These are phyloP conservation scores for Canavalia ensiformis DNA, from an alignment of 306 rosid genomes.

Conservation along the genomic window DNA sequence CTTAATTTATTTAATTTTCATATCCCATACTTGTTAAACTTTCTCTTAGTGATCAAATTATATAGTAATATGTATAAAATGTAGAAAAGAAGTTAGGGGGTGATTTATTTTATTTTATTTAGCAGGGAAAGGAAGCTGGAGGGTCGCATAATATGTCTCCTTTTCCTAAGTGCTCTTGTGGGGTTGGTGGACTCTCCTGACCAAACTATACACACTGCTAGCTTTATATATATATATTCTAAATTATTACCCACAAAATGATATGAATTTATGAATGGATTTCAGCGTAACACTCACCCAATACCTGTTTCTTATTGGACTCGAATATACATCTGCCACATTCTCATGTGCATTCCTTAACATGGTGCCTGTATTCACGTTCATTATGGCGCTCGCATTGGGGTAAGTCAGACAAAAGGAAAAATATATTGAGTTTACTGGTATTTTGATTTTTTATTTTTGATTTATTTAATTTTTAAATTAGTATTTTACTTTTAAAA, in stretches of 20 bases:
- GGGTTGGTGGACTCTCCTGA: conserved; percentile 62
- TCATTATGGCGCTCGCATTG: conserved; percentile 76
- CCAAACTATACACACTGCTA: background rate
- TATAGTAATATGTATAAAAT: background rate
- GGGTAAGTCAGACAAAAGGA: conserved; percentile 59
- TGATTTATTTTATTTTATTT: background rate
- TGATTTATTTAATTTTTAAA: too few species aligned
- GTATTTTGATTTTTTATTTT: too few species aligned
- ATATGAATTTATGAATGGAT: conserved; percentile 15
- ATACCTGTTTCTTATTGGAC: conserved; percentile 75
- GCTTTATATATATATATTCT: background rate
- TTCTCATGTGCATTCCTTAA: conserved; percentile 90
- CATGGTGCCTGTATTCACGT: conserved; percentile 79
- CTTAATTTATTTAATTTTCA: background rate
- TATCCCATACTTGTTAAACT: background rate
- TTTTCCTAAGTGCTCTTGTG: conserved; percentile 78
- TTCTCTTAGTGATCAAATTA: background rate
- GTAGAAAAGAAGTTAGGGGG: background rate
- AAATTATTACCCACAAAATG: conserved; percentile 1
- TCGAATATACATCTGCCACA: conserved; percentile 77
- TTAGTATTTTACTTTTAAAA: too few species aligned
- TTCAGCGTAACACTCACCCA: conserved; percentile 77
- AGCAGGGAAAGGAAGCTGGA: conserved; percentile 67
- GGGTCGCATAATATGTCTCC: conserved; percentile 57
- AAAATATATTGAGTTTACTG: too few species aligned